phyloP scores from a whole-genome alignment of 2,329 filamentous ascomycete genomes.

The Malbranchea zuffiana region DNA sequence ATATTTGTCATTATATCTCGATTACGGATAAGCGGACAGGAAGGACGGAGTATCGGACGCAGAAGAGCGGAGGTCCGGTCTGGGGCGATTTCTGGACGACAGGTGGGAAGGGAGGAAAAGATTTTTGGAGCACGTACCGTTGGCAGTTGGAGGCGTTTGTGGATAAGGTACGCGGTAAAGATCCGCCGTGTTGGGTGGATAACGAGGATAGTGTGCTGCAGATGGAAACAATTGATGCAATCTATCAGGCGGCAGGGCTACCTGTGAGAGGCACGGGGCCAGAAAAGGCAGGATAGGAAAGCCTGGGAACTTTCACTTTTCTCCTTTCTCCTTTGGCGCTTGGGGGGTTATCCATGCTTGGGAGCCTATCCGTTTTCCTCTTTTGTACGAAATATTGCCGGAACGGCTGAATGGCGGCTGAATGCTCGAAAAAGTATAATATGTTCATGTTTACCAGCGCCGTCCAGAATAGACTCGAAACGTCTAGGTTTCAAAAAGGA shows the following conservation, averaged over 20 bases:
- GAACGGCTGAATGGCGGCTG: no score
- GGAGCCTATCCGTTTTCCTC: no score
- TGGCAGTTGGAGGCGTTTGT: constrained; percentile 15
- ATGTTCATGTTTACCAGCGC: no score
- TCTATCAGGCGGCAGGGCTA: constrained; percentile 13
- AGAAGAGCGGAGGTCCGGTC: constrained; percentile 21
- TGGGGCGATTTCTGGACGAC: constrained; percentile 24
- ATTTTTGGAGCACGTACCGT: constrained; percentile 14
- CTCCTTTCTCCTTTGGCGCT: no score
- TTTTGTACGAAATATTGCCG: no score
- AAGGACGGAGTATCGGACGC: constrained; percentile 18
- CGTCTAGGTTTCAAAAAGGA: no score
- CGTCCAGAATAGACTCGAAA: no score
- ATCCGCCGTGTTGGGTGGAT: constrained; percentile 12
- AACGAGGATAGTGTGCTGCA: constrained; percentile 12
- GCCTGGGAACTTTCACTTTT: background rate
- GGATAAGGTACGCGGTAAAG: constrained; percentile 12
- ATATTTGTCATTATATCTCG: constrained; percentile 26
- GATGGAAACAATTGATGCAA: constrained; percentile 12
- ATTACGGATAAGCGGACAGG: constrained; percentile 23
- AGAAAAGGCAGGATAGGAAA: background rate
- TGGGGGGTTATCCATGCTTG: no score
- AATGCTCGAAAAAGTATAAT: no score
- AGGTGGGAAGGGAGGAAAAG: constrained; percentile 19
- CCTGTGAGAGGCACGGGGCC: constrained; percentile 5